Percentiles rank a stretch among this genome's conserved stretches.
Evolutionary conservation across 108 stramenopile genomes (phyloP).

Genomic region (Cyclotella kingstonii): DNA sequence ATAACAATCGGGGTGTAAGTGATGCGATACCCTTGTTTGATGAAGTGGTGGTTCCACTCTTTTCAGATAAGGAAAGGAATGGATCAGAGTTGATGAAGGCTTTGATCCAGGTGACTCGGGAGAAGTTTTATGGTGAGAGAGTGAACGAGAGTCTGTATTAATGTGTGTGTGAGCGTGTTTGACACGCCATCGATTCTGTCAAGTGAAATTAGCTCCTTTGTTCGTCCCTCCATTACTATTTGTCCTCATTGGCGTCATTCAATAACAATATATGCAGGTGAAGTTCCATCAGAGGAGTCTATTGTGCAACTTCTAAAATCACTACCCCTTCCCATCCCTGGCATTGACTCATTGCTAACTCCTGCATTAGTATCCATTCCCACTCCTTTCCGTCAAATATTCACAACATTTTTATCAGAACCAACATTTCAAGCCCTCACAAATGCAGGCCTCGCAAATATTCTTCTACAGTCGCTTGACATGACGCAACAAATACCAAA

Average conservation of each 20-base stretch:
- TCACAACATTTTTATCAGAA: conserved; percentile 34
- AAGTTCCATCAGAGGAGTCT: conserved; percentile 71
- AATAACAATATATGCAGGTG: conserved; percentile 14
- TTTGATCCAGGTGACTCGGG: conserved; percentile 36
- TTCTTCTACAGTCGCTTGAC: conserved; percentile 69
- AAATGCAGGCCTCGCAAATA: conserved; percentile 57
- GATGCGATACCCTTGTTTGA: conserved; percentile 89
- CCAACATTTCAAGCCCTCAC: conserved; percentile 51
- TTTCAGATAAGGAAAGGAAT: conserved; percentile 59
- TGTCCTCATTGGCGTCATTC: too few relatives aligned
- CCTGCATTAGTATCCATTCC: conserved; percentile 52
- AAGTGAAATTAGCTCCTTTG: too few relatives aligned
- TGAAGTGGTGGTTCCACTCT: conserved; percentile 83
- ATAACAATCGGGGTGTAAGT: conserved; percentile 86
- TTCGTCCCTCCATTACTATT: too few relatives aligned
- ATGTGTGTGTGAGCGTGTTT: too few relatives aligned
- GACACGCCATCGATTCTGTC: too few relatives aligned
- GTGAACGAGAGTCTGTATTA: neutral
- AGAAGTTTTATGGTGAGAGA: conserved; percentile 31
- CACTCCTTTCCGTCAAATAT: conserved; percentile 48
- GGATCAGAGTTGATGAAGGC: conserved; percentile 46
- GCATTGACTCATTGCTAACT: conserved; percentile 6
- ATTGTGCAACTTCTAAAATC: conserved; percentile 23
- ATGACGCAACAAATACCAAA: conserved; percentile 89
- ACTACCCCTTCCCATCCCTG: conserved; percentile 19